Conservation (phyloP, 352 stramenopile genomes). For the Phytophthora fragariae region DNA sequence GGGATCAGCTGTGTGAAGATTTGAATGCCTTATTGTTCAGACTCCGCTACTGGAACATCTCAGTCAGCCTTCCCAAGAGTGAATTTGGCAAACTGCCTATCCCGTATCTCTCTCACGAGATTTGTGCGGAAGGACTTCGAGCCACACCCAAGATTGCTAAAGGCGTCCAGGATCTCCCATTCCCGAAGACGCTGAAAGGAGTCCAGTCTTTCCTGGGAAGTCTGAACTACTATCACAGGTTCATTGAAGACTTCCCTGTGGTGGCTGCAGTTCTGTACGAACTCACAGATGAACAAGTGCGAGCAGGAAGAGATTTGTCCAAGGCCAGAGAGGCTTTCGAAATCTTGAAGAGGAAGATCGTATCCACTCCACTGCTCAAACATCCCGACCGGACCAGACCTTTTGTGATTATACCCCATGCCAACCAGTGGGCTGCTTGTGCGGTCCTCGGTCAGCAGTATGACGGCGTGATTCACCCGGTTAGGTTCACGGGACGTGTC, state of each 20-base stretch:
- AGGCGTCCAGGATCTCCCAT: neutral
- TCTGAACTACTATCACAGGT: slow-evolving; percentile 7
- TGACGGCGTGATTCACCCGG: too few species aligned
- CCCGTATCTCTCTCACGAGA: too few species aligned
- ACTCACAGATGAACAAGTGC: neutral
- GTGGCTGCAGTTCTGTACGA: neutral
- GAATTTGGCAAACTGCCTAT: too few species aligned
- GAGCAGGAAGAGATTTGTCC: neutral
- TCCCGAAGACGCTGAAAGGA: neutral
- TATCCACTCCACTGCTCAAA: neutral
- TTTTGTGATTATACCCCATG: too few species aligned
- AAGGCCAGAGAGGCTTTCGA: slow-evolving; percentile 3
- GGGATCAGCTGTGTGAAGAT: too few species aligned
- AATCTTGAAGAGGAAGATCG: slow-evolving; percentile 1
- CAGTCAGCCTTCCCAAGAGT: too few species aligned
- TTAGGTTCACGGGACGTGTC: neutral
- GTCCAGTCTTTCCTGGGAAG: slow-evolving; percentile 2
- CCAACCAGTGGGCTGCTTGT: too few species aligned
- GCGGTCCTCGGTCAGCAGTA: too few species aligned
- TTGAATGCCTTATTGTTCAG: too few species aligned
- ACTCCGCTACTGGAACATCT: too few species aligned
- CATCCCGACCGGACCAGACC: neutral
- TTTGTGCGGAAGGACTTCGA: too few species aligned
- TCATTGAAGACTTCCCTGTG: slow-evolving; percentile 1
- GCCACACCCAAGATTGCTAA: neutral